Conservation (phyloP, 352 stramenopile species). For the Phytophthora macrochlamydospora region DNA sequence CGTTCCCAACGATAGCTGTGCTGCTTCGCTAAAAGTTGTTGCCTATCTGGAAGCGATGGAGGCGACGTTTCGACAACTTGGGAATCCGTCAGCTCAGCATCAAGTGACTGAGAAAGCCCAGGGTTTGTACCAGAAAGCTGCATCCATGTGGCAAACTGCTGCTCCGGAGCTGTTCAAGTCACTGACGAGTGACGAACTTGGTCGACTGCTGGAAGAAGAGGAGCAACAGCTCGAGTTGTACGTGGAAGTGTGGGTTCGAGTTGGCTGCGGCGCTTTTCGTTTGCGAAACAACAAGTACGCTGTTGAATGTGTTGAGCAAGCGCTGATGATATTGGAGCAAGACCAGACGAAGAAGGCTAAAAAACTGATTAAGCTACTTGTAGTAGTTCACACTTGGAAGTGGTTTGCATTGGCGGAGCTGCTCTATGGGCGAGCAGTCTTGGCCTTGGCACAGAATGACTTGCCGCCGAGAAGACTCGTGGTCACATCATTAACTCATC, state of each 20-base stretch:
- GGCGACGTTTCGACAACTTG: slow-evolving; percentile 20
- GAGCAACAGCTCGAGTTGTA: slow-evolving; percentile 68
- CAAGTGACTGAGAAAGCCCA: slow-evolving; percentile 52
- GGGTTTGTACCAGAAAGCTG: slow-evolving; percentile 63
- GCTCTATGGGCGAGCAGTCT: slow-evolving; percentile 57
- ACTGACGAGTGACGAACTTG: slow-evolving; percentile 26
- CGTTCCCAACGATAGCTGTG: slow-evolving; percentile 39
- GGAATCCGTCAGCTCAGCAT: slow-evolving; percentile 22
- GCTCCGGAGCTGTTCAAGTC: slow-evolving; percentile 38
- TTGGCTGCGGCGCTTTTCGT: slow-evolving; percentile 64
- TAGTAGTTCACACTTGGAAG: slow-evolving; percentile 46
- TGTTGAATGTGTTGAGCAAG: slow-evolving; percentile 60
- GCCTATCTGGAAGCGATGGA: slow-evolving; percentile 66
- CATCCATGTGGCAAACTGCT: slow-evolving; percentile 50
- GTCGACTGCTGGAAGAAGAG: slow-evolving; percentile 49
- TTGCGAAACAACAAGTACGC: slow-evolving; percentile 53
- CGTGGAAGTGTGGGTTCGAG: slow-evolving; percentile 72
- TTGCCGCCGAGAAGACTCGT: slow-evolving; percentile 50
- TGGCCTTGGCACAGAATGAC: slow-evolving; percentile 52
- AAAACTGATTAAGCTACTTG: slow-evolving; percentile 20
- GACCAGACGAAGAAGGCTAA: slow-evolving; percentile 14
- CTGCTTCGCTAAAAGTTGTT: slow-evolving; percentile 47
- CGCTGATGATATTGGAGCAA: slow-evolving; percentile 31
- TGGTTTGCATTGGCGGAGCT: slow-evolving; percentile 77
- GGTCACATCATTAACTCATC: slow-evolving; percentile 52